A percentile compares a stretch with the other conserved stretches of the same genome.
These are phyloP conservation scores for Gomphus sp. DNA, from an alignment of 1,284 basidiomycete genomes.

Conservation along the genomic window DNA sequence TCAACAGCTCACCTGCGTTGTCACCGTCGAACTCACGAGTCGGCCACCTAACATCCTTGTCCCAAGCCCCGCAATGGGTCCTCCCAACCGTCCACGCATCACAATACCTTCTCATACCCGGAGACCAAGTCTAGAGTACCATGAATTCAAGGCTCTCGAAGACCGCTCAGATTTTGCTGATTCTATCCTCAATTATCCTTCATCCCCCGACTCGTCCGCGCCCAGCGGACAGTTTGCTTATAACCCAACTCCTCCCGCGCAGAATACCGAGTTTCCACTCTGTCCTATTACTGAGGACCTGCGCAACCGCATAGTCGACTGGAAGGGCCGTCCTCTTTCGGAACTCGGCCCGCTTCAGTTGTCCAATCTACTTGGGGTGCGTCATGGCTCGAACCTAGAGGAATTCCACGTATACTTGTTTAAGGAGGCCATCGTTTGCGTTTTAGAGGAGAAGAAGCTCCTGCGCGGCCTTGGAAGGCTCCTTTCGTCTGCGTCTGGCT, in stretches of 20 bases:
- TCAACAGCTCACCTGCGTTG: conserved; percentile 82
- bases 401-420: conserved; percentile 96
- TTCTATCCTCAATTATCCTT: conserved; percentile 9
- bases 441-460: conserved; percentile 88
- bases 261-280: conserved; percentile 62
- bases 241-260: conserved; percentile 13
- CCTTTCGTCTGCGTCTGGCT: too few relatives aligned
- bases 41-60: conserved; percentile 49
- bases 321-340: conserved; percentile 85
- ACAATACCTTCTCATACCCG: background rate
- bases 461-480: too few relatives aligned
- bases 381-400: conserved; percentile 77
- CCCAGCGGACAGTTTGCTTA: conserved; percentile 4
- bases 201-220: conserved; percentile 12
- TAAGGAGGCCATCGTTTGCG: conserved; percentile 93
- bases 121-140: background rate
- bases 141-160: conserved; percentile 15
- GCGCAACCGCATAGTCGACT: conserved; percentile 81
- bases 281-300: conserved; percentile 79
- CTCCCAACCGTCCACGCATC: conserved; percentile 23
- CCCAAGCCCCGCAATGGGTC: conserved; percentile 48
- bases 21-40: conserved; percentile 80
- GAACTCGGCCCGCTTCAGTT: conserved; percentile 84
- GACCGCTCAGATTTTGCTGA: conserved; percentile 17
- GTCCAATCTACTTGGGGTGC: conserved; percentile 84